Percentiles rank a stretch among this genome's conserved stretches.
These are phyloP conservation scores for Debaryomyces psychrophilus DNA, from an alignment of 1,139 yeast genomes.

Conservation along the genomic window DNA sequence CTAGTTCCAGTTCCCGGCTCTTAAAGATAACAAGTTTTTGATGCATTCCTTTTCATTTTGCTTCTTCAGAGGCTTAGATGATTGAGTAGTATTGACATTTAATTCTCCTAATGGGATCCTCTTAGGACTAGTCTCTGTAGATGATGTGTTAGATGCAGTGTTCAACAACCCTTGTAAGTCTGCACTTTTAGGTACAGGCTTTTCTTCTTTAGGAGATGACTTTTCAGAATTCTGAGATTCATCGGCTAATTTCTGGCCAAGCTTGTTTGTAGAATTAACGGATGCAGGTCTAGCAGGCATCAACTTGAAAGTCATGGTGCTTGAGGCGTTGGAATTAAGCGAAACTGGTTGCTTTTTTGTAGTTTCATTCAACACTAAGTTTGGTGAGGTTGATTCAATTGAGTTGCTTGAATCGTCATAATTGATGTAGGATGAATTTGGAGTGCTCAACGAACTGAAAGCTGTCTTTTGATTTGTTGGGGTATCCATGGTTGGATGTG, in stretches of 20 bases:
- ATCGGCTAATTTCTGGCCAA: conserved; percentile 19
- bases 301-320: conserved; percentile 48
- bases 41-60: conserved; percentile 37
- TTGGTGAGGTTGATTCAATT: conserved; percentile 18
- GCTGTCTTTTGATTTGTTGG: conserved; percentile 13
- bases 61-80: conserved; percentile 15
- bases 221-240: conserved; percentile 11
- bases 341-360: conserved; percentile 43
- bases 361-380: conserved; percentile 37
- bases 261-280: conserved; percentile 11
- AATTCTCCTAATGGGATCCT: conserved; percentile 36
- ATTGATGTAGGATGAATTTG: conserved; percentile 22
- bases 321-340: conserved; percentile 35
- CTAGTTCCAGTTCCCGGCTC: conserved; percentile 42
- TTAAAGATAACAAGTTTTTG: conserved; percentile 47
- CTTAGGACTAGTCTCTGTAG: conserved; percentile 15
- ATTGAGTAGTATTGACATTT: conserved; percentile 21
- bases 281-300: conserved; percentile 28
- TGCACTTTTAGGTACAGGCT: neutral
- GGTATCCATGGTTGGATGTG: conserved; percentile 13
- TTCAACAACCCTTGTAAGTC: conserved; percentile 24
- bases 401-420: conserved; percentile 25
- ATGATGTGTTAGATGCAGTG: conserved; percentile 15
- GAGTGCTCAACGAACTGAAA: conserved; percentile 17
- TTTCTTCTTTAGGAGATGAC: neutral